Evolutionary conservation across 2,329 filamentous ascomycete genomes (phyloP), one percentile per base, ranked within the genome.

Genomic region (Microdochium nivale): DNA sequence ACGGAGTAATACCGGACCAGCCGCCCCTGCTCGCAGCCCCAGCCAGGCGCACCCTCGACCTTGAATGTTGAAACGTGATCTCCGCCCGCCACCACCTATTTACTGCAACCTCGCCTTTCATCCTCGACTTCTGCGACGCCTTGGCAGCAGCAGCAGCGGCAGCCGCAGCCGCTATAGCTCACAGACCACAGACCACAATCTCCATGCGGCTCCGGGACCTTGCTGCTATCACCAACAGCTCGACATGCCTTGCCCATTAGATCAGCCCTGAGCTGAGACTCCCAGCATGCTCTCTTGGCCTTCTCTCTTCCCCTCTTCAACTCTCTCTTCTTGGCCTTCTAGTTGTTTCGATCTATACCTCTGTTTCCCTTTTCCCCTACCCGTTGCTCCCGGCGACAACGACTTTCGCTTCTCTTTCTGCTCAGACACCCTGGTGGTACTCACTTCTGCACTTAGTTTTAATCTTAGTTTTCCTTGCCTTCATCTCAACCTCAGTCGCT

Each of bases 401-500:
- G 40, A 44, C 35, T 5, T 44, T 44, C 40, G 16, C 40, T 44
- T 44, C 40, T 23, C 19, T n/a, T n/a, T n/a, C 14, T 30, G 11
- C 27, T 30, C 40, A 5, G 13, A 13, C 5, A 19, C 40, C 40
- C 40, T 23, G 40, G 40, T 23, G 40, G 40, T 23, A 44, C 27
- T 37, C 40, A 13, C 23, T 44, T 24, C 27, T 13, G 25, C 21
- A 24, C 25, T 14, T 25, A 40, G 33, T 40, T 25, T 14, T 49
- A 24, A 25, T 14, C 40, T 40, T 19, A 14, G 13, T 40, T 25
- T 21, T 4, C 48, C 24, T 27, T 35, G 9, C 49, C 46, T 14
- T 48, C 49, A 54, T 40, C 23, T 51, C 24, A 32, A 47, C 50
- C 51, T 52, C 8, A 24, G 40, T 44, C 40, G 13, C 10, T 44